Base-by-base conservation (phyloP, 2,329 filamentous ascomycete genomes). In the Penicillium glabrum region DNA sequence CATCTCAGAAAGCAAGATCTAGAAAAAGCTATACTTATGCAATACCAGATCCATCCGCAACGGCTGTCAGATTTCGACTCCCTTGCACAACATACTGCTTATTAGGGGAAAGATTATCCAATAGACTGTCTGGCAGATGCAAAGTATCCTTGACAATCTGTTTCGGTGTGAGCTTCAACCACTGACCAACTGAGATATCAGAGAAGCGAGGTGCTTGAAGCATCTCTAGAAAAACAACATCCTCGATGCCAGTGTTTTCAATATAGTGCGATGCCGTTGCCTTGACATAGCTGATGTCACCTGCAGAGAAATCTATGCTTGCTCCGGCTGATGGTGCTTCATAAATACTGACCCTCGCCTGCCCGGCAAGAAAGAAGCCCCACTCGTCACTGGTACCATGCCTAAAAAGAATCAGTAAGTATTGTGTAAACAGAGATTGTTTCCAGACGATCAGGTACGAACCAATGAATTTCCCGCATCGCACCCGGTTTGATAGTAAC, bases 371-470 rank as follows among this genome's bases (percentile, higher is more conserved):
- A 21, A 55, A 55, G n/a, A 55, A 55, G 35, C 53, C 53, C 53
- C 53, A 55, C 14, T 55, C 53, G n/a, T 55, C 53, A 21, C 53
- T 55, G 43, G 39, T 55, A 8, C 46, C 47, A n/a, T 55, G 53
- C 53, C 53, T 55, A 41, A 29, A 37, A 7, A 43, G 0, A 31
- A 31, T 10, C 9, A n/a, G 44, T 41, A 49, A 21, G 4, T 7
- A 21, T 26, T 14, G 35, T 9, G 9, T 7, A 11, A 41, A 21
- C 19, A 19, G 19, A n/a, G 11, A 24, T 16, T 31, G 13, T 8
- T 33, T 5, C 10, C 5, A 33, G 13, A 13, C 5, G 5, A 16
- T 1, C 11, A 11, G 29, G 7, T 14, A 44, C 53, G 8, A 31
- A 55, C 53, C 53, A 55, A 31, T 55, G 53, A 8, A 55, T 51